Evolutionary conservation across 2,329 filamentous ascomycete genomes (phyloP).

Genomic region (Amauroascus niger): DNA sequence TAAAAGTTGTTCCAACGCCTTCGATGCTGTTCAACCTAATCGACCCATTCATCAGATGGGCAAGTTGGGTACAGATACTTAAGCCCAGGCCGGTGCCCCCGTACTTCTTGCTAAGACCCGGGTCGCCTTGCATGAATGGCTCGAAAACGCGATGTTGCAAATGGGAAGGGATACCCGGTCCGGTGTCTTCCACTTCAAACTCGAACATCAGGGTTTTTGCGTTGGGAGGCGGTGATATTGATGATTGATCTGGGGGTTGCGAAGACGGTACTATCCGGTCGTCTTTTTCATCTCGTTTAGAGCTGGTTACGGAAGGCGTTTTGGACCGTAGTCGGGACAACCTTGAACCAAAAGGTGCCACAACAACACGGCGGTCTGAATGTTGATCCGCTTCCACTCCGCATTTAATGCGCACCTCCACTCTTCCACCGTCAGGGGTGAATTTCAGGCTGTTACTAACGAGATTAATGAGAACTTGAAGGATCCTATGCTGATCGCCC

Average conservation of each 20-base stretch:
- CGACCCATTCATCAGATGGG: conserved; percentile 77
- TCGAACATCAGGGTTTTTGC: conserved; percentile 66
- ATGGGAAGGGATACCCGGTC: conserved; percentile 74
- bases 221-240: conserved; percentile 41
- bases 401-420: conserved; percentile 73
- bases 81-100: conserved; percentile 83
- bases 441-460: conserved; percentile 92
- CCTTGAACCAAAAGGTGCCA: conserved; percentile 53
- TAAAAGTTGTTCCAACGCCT: conserved; percentile 50
- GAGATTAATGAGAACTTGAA: conserved; percentile 70
- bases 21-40: conserved; percentile 72
- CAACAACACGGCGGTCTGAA: conserved; percentile 56
- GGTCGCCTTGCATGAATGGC: conserved; percentile 85
- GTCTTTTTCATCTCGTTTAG: conserved; percentile 17
- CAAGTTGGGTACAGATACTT: conserved; percentile 84
- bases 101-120: conserved; percentile 78
- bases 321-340: conserved; percentile 14
- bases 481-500: conserved; percentile 80
- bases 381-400: conserved; percentile 63
- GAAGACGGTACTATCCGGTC: conserved; percentile 22
- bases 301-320: conserved; percentile 4
- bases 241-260: not conserved
- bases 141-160: conserved; percentile 78
- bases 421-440: conserved; percentile 70
- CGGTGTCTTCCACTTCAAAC: conserved; percentile 81